phyloP scores from a whole-genome alignment of 1,284 basidiomycete species.

The Malassezia furfur region DNA sequence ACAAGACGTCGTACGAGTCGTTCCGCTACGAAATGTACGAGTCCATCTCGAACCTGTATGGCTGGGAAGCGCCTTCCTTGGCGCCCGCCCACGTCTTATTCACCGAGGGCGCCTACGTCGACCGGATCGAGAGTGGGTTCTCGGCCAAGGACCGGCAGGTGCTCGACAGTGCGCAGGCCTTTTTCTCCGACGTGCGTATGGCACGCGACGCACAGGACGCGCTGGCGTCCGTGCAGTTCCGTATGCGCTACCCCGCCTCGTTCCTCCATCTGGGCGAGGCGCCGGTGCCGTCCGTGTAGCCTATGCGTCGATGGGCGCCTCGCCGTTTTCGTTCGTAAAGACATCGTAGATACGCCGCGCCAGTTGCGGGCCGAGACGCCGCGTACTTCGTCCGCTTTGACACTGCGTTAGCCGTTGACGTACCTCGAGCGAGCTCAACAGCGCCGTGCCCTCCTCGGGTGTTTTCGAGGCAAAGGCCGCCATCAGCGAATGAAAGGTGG shows the following conservation, averaged over 20 bases:
- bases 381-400: background rate
- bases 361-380: background rate
- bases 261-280: conserved; percentile 3
- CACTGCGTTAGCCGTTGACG: background rate
- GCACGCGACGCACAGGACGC: background rate
- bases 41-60: conserved; percentile 8
- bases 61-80: conserved; percentile 3
- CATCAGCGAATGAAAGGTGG: conserved; percentile 5
- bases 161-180: background rate
- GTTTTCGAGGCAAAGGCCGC: background rate
- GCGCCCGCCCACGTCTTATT: background rate
- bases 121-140: conserved; percentile 10
- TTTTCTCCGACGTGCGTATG: background rate
- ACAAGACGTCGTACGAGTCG: background rate
- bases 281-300: background rate
- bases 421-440: background rate
- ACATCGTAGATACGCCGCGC: background rate
- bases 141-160: background rate
- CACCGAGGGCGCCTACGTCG: conserved; percentile 7
- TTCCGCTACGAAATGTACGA: conserved; percentile 9
- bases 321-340: background rate
- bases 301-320: background rate
- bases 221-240: background rate
- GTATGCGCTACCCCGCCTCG: conserved; percentile 1
- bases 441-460: background rate